Base-by-base conservation (phyloP, 2,329 filamentous ascomycete genomes). In the Colletotrichum chlorophyti region DNA sequence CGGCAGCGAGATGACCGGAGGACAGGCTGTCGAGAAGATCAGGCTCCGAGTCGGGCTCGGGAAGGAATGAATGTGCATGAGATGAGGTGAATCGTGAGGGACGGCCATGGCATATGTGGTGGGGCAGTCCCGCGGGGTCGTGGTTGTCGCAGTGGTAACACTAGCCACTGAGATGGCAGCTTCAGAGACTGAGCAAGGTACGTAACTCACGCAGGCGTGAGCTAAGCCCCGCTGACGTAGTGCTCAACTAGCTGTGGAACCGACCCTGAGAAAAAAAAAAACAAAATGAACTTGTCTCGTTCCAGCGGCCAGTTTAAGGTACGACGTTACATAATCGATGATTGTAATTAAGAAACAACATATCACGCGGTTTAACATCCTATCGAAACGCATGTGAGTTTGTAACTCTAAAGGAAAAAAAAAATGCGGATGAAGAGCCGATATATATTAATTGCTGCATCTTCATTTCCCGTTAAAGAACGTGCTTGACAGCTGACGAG, bases 221-320 rank as follows among this genome's bases (percentile, higher is more conserved):
- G 17, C 29, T 42, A 35, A 19, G 41, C 43, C 55, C 55, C 51
- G 51, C 55, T 59, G 55, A 59, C 55, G 55, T 55, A 59, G 43
- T 40, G 38, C 26, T 24, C 21, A 31, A 53, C 23, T 38, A 21
- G 24, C 31, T 15, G 31, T 47, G 43, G 43, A 45, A 45, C 42
- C 26, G 15, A 49, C 34, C 24, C 12, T 11, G 23, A n/a, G 38
- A 40, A 38, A 29, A 17, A 35, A n/a, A 9, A 24, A 35, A 14
- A 12, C 42, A 10, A 37, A n/a, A n/a, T n/a, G n/a, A n/a, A n/a
- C n/a, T n/a, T n/a, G n/a, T n/a, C n/a, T n/a, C n/a, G n/a, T n/a
- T n/a, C n/a, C n/a, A n/a, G n/a, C n/a, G n/a, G n/a, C n/a, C n/a
- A n/a, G n/a, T n/a, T n/a, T n/a, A n/a, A n/a, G n/a, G n/a, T n/a